These are phyloP conservation scores for Collybia sp. DNA, from an alignment of 768 basidiomycete genomes.

Conservation along the genomic window DNA sequence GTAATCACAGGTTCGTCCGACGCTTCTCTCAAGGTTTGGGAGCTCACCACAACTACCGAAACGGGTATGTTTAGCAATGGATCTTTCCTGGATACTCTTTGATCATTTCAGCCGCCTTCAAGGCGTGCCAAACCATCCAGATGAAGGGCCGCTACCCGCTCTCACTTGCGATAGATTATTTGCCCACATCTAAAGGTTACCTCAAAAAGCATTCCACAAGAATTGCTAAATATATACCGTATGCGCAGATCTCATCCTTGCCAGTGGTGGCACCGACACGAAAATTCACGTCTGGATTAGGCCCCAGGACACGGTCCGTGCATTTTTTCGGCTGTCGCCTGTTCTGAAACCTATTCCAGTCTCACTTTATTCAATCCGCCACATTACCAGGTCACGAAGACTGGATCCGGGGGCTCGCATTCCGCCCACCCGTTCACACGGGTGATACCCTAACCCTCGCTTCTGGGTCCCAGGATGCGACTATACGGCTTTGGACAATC, in stretches of 20 bases:
- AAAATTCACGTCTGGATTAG: slow-evolving; percentile 76
- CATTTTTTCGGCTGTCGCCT: background rate
- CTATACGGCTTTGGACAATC: slow-evolving; percentile 91
- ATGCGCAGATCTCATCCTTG: slow-evolving; percentile 45
- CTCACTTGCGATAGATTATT: slow-evolving; percentile 51
- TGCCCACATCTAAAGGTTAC: slow-evolving; percentile 74
- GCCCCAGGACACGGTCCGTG: slow-evolving; percentile 49
- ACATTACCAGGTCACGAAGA: slow-evolving; percentile 86
- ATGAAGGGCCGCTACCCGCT: slow-evolving; percentile 73
- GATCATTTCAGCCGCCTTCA: slow-evolving; percentile 24
- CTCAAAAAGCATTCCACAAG: background rate
- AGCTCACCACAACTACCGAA: slow-evolving; percentile 22
- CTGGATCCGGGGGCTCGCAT: slow-evolving; percentile 84
- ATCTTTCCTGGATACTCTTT: slow-evolving; percentile 3
- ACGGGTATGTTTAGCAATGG: slow-evolving; percentile 21
- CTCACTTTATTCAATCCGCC: slow-evolving; percentile 57
- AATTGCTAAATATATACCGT: too few species aligned
- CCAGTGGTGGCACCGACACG: slow-evolving; percentile 77
- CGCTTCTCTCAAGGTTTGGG: slow-evolving; percentile 74
- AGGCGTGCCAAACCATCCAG: slow-evolving; percentile 53
- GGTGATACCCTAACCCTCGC: slow-evolving; percentile 66
- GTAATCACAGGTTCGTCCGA: slow-evolving; percentile 85
- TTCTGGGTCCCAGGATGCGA: slow-evolving; percentile 93
- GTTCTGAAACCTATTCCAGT: slow-evolving; percentile 1
- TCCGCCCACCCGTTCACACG: slow-evolving; percentile 33